Conservation (phyloP, 202 grass and related monocot species). For the Setaria italica region DNA sequence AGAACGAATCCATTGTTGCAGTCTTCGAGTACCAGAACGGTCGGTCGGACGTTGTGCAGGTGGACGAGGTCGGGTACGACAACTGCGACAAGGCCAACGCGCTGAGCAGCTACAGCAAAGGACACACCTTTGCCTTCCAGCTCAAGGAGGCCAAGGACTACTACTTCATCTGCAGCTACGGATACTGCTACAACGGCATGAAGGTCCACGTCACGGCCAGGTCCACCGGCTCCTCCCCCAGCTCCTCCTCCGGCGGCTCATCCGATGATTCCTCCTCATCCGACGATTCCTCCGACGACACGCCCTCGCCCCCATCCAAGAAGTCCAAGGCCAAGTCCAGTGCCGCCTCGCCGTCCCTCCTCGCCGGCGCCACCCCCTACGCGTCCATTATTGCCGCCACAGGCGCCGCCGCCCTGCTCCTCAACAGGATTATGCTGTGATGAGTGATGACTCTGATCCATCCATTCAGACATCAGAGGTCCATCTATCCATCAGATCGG, state of each 20-base stretch:
- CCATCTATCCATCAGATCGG: background rate
- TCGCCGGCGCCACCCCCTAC: slow-evolving; percentile 12
- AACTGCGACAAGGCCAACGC: slow-evolving; percentile 83
- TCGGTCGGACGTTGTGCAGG: slow-evolving; percentile 81
- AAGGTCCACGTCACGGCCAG: slow-evolving; percentile 77
- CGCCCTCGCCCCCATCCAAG: slow-evolving; percentile 31
- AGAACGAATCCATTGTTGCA: slow-evolving; percentile 4
- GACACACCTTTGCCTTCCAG: slow-evolving; percentile 77
- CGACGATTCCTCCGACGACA: background rate
- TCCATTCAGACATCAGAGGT: background rate
- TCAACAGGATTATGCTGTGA: slow-evolving; percentile 15
- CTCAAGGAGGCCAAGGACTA: slow-evolving; percentile 92
- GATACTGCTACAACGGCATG: slow-evolving; percentile 96
- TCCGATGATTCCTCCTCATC: background rate
- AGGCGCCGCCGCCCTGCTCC: slow-evolving; percentile 13
- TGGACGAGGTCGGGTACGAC: slow-evolving; percentile 80
- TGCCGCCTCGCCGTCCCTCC: slow-evolving; percentile 14
- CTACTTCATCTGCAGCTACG: slow-evolving; percentile 99
- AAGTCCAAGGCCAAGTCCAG: slow-evolving; percentile 36
- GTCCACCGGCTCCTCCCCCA: background rate
- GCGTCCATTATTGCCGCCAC: background rate
- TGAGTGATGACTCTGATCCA: slow-evolving; percentile 1
- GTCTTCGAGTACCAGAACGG: slow-evolving; percentile 94
- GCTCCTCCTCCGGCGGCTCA: background rate
- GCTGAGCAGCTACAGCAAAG: slow-evolving; percentile 90